Base-by-base conservation (phyloP, 805 yeast genomes). In the Clavispora vitiphila region DNA sequence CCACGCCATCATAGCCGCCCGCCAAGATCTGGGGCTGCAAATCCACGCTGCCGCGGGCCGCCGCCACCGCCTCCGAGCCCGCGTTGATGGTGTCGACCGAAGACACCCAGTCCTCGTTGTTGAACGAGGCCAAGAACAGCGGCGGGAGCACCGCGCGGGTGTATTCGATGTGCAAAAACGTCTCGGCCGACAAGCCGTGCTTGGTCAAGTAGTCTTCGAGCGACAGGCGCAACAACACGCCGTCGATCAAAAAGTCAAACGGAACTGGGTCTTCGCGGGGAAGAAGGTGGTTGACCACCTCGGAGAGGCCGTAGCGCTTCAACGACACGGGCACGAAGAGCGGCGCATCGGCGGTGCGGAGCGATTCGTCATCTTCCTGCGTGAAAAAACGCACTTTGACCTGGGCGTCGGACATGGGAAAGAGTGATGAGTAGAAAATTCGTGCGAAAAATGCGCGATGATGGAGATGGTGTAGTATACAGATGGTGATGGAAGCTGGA, bases 61-160 rank as follows among this genome's bases (percentile, higher is more conserved):
- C 36, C 3, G 48, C 40, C 14, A 58, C 65, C 19, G 61, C 52
- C 12, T 42, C 35, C 11, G 62, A 51, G 10, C 22, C 22, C 57
- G 64, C 45, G 68, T 79, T 53, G 62, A 69, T 46, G 53, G 82
- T 61, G 56, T 78, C 79, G 20, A 84, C 73, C 1, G 95, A 76
- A 18, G 96, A 86, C 19, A 93, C 79, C 99, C 99, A 93, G 64
- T 93, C 99, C 48, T 91, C 96, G 57, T 91, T 89, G 57, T 81
- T 78, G 64, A 83, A 93, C 35, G 95, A 82, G 3, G 95, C 88
- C 49, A 89, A 69, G 57, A 79, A 90, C 20, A 91, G 81, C n/a
- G 99, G 99, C 15, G 99, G 99, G 39, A 91, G 74, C 29, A 89
- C 83, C 1, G 96, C 89, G 51, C 96, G 76, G 10, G 96, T 87